Base-by-base conservation (phyloP, 805 yeast species). In the Myxozyma geophila region DNA sequence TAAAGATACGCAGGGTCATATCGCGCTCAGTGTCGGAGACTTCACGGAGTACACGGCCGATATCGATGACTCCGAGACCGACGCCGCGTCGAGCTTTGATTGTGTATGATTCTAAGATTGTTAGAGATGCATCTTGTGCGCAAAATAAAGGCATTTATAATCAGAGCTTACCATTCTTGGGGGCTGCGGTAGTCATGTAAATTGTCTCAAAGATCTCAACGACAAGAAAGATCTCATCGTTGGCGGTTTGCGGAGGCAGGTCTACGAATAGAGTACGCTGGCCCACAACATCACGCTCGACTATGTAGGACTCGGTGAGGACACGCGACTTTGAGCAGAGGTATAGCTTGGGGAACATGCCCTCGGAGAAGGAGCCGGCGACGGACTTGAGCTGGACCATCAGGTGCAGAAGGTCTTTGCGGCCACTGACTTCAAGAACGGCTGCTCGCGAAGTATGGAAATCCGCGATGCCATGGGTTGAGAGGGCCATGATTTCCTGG, bases 11-110 rank as follows among this genome's bases (percentile, higher is more conserved):
- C 69, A 91, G 83, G 5, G 83, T 80, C 73, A 90, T 88, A 67
- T 86, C 88, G 78, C 71, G 84, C 84, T 58, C 92, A 87, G 17
- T 80, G 39, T 88, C 90, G 60, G 83, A 83, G 67, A 83, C 83
- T 63, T 83, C 80, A 7, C 90, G 83, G 72, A 91, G 89, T 28
- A 90, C 83, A 69, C 96, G 82, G 5, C 95, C 85, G 54, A 91
- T 87, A 76, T 91, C 96, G 44, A 90, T 83, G 15, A 88, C 95
- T 74, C 97, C 97, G 2, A 92, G 92, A 44, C 93, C 95, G 15
- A 91, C 84, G 62, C 96, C 96, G 72, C 87, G 86, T 72, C 89
- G 85, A 54, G 88, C 66, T 40, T 69, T 59, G 49, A 50, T 43
- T 17, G 62, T 58, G 59, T 62, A 53, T 15, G 59, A 48, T 40